Percentiles rank a stretch among this genome's conserved stretches.
phyloP scores from a whole-genome alignment of 129 eudicot genomes.

The Centrapalus pauciflorus region DNA sequence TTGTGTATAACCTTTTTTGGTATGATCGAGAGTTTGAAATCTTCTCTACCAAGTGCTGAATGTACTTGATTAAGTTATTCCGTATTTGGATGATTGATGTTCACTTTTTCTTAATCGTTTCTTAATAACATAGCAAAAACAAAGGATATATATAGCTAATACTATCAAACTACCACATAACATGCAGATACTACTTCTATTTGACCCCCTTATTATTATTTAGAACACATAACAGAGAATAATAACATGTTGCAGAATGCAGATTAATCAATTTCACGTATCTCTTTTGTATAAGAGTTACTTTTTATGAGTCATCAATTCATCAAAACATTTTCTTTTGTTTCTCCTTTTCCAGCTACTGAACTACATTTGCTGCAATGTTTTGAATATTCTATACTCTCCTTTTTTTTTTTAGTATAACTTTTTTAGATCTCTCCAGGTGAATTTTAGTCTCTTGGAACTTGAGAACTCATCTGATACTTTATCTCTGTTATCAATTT shows the following conservation, averaged over 20 bases:
- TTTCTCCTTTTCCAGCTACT: not conserved
- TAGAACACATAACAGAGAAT: not conserved
- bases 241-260: constrained; percentile 1
- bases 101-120: not conserved
- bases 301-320: not conserved
- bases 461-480: not conserved
- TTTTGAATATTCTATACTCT: no score
- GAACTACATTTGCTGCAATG: not conserved
- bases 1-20: not conserved
- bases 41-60: not conserved
- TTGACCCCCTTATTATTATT: not conserved
- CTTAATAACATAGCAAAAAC: not conserved
- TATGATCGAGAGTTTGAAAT: not conserved
- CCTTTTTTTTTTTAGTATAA: no score
- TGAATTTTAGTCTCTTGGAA: not conserved
- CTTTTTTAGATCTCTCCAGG: not conserved
- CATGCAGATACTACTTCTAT: no score
- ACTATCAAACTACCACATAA: no score
- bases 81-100: not conserved
- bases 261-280: constrained; percentile 2
- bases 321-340: not conserved
- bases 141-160: no score
- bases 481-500: no score
- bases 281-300: not conserved
- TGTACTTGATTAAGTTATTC: not conserved